Percentiles rank a stretch among this genome's conserved stretches.
phyloP scores from a whole-genome alignment of 2,329 filamentous ascomycete genomes.

The Colletotrichum sp. region DNA sequence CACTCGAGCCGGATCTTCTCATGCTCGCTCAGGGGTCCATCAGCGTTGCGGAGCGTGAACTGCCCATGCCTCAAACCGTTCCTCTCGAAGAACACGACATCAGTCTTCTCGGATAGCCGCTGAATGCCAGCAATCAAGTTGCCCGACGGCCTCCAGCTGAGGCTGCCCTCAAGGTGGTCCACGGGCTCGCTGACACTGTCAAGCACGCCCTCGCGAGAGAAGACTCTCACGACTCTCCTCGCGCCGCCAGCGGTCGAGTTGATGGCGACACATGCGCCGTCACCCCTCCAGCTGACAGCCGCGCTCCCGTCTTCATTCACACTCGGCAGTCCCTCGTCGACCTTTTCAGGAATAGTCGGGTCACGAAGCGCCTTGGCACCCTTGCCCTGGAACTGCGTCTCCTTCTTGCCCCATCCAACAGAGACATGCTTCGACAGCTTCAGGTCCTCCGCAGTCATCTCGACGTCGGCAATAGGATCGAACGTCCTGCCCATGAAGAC shows the following conservation, averaged over 20 bases:
- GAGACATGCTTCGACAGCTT: constrained; percentile 92
- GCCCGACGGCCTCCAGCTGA: constrained; percentile 92
- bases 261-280: constrained; percentile 88
- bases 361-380: constrained; percentile 86
- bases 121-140: constrained; percentile 91
- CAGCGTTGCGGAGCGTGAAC: constrained; percentile 76
- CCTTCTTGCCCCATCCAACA: constrained; percentile 97
- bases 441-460: constrained; percentile 77
- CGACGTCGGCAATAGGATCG: constrained; percentile 79
- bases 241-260: constrained; percentile 74
- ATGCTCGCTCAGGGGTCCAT: constrained; percentile 59
- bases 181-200: constrained; percentile 96
- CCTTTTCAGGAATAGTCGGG: constrained; percentile 90
- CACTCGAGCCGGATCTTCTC: constrained; percentile 74
- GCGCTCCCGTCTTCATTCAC: constrained; percentile 72
- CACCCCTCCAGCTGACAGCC: constrained; percentile 90
- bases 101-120: constrained; percentile 68
- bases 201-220: constrained; percentile 85
- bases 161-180: constrained; percentile 82
- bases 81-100: constrained; percentile 94
- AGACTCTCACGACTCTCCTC: constrained; percentile 86
- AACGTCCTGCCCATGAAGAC: constrained; percentile 94
- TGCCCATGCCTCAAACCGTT: constrained; percentile 98
- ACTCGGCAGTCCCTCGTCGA: constrained; percentile 83
- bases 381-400: constrained; percentile 96